A percentile compares a stretch with the other conserved stretches of the same genome.
Conservation (phyloP, 768 basidiomycete genomes). For the Saitozyma podzolica region DNA sequence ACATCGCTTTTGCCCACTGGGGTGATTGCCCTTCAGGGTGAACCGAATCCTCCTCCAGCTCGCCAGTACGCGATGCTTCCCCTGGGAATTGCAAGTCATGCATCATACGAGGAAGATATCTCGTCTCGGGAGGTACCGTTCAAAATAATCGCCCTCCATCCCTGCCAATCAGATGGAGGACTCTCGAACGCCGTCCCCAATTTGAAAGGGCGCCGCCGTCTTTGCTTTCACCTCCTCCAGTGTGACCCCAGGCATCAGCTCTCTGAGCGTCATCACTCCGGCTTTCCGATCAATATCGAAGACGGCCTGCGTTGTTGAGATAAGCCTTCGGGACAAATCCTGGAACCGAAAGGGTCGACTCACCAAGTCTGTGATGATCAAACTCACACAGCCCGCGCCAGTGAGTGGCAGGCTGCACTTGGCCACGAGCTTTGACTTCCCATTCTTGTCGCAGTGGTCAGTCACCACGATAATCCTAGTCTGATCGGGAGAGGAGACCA, state of each 20-base stretch:
- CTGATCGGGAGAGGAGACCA: constrained; percentile 92
- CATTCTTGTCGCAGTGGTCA: constrained; percentile 89
- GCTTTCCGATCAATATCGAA: constrained; percentile 75
- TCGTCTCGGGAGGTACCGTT: too few relatives aligned
- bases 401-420: constrained; percentile 83
- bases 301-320: constrained; percentile 53
- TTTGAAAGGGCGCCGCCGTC: constrained; percentile 76
- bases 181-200: constrained; percentile 26
- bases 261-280: constrained; percentile 72
- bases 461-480: constrained; percentile 84
- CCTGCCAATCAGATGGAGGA: too few relatives aligned
- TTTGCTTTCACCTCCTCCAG: constrained; percentile 81
- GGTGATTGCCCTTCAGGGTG: too few relatives aligned
- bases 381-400: constrained; percentile 83
- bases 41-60: too few relatives aligned
- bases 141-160: too few relatives aligned
- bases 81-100: too few relatives aligned
- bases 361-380: constrained; percentile 82
- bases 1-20: too few relatives aligned
- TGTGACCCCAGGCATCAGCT: constrained; percentile 80
- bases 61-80: too few relatives aligned
- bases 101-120: too few relatives aligned
- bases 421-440: constrained; percentile 81
- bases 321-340: too few relatives aligned
- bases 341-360: too few relatives aligned